Percentiles rank a stretch among this genome's conserved stretches.
Evolutionary conservation across 805 yeast genomes (phyloP).

Genomic region (Isabelozyma gotoi): DNA sequence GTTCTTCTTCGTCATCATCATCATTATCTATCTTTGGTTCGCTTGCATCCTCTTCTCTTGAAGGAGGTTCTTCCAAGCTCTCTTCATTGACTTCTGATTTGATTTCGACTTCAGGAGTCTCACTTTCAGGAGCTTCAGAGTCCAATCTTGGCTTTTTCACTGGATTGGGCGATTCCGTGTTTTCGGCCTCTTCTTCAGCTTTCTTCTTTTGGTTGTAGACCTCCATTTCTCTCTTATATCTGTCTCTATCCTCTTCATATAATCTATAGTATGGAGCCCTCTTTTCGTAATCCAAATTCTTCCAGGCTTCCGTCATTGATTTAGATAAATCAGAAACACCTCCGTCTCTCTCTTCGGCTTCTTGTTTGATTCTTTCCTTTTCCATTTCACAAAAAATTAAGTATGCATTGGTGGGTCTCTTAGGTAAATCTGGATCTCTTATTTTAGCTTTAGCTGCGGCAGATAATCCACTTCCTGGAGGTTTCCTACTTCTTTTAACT

Average conservation of each 20-base stretch:
- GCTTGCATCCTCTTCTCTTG: neutral
- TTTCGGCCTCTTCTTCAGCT: constrained; percentile 7
- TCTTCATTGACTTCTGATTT: constrained; percentile 3
- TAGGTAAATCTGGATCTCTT: constrained; percentile 84
- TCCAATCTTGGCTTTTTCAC: constrained; percentile 13
- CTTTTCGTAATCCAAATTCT: constrained; percentile 63
- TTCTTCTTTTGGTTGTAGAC: constrained; percentile 40
- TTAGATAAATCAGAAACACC: constrained; percentile 67
- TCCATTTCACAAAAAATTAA: constrained; percentile 83
- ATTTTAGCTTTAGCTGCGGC: constrained; percentile 30
- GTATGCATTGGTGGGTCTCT: constrained; percentile 88
- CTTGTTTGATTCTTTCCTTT: constrained; percentile 66
- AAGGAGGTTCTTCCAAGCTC: neutral
- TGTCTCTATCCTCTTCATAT: constrained; percentile 73
- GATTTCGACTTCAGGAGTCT: constrained; percentile 2
- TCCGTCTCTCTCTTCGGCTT: constrained; percentile 51
- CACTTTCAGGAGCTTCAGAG: constrained; percentile 1
- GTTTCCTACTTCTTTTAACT: constrained; percentile 13
- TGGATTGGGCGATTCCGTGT: constrained; percentile 1
- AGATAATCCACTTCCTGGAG: constrained; percentile 22
- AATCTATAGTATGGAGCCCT: constrained; percentile 71
- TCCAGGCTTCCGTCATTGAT: constrained; percentile 86
- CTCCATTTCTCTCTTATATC: constrained; percentile 74
- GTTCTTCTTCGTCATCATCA: neutral
- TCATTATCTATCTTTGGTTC: constrained; percentile 1